Evolutionary conservation across 2,329 filamentous ascomycete genomes (phyloP), one percentile per base, ranked within the genome.

Genomic region (Trichophyton mentagrophytes): DNA sequence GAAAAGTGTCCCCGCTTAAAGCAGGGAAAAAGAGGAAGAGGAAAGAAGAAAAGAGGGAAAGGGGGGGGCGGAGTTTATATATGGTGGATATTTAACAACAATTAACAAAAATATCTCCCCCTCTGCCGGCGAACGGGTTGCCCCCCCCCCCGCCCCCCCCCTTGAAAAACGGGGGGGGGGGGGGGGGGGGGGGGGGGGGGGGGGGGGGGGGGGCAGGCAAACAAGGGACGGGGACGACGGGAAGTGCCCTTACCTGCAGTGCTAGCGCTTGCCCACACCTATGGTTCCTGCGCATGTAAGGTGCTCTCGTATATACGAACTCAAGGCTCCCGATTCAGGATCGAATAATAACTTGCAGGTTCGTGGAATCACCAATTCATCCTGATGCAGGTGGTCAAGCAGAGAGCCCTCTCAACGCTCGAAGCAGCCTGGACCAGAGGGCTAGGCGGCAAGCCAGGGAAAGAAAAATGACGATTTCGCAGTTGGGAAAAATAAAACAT

Each of bases 191-290:
- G n/a, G n/a, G n/a, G n/a, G n/a, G n/a, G n/a, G n/a, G n/a, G n/a
- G n/a, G n/a, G n/a, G n/a, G n/a, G n/a, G n/a, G n/a, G n/a, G n/a
- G n/a, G n/a, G n/a, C n/a, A n/a, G n/a, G 55, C 15, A 49, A 59
- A 61, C 60, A 47, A 59, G 58, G 61, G 25, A 59, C 60, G 60
- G 62, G 62, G 55, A 59, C 58, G 49, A 58, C 60, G 62, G 61
- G 60, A 56, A 46, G 38, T 56, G 27, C 49, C 49, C 60, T 55
- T 63, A 58, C 62, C 60, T 63, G 62, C 62, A 61, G 62, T 63
- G 27, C 13, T 33, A 61, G 60, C 60, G 57, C 58, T 57, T 25
- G 36, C 44, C 33, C 40, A 47, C 30, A 60, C 30, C 46, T 58
- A 13, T 58, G 38, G 57, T 58, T 58, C 60, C 40, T 30, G 60